Percentiles rank a stretch among this genome's conserved stretches.
Evolutionary conservation across 208 protist species (phyloP).

Genomic region (Leishmania tropica): DNA sequence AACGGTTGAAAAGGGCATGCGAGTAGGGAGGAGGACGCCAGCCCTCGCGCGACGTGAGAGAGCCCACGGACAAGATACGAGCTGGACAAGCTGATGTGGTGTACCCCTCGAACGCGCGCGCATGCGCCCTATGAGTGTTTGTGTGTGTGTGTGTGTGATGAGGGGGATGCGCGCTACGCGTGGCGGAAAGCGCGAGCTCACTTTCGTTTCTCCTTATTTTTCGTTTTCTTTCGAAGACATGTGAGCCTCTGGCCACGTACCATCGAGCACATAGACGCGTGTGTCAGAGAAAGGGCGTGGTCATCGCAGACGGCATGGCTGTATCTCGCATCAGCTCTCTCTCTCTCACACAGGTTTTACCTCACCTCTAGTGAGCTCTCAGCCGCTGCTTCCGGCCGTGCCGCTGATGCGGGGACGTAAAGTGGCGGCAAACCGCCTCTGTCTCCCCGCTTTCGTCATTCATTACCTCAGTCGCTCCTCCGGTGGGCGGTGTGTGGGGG

Average conservation of each 20-base stretch:
- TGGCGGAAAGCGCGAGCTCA: neutral
- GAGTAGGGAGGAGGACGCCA: neutral
- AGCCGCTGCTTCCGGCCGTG: neutral
- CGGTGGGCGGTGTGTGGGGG: neutral
- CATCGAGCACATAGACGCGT: neutral
- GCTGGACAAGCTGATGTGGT: neutral
- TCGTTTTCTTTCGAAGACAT: neutral
- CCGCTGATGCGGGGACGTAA: neutral
- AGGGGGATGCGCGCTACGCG: neutral
- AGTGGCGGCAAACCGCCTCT: neutral
- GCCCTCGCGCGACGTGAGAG: neutral
- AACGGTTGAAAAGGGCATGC: neutral
- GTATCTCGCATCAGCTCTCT: neutral
- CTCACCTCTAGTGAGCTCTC: neutral
- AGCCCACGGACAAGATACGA: neutral
- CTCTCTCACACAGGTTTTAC: neutral
- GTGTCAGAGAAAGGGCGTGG: neutral
- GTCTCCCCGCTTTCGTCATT: neutral
- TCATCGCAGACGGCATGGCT: neutral
- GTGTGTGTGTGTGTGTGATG: neutral
- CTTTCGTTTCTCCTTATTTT: neutral
- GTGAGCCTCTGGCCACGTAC: neutral
- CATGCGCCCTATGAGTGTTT: neutral
- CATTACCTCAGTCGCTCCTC: neutral
- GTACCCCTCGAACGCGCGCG: neutral